These are phyloP conservation scores for Wickerhamomyces bisporus DNA, from an alignment of 805 yeast species.

Conservation along the genomic window DNA sequence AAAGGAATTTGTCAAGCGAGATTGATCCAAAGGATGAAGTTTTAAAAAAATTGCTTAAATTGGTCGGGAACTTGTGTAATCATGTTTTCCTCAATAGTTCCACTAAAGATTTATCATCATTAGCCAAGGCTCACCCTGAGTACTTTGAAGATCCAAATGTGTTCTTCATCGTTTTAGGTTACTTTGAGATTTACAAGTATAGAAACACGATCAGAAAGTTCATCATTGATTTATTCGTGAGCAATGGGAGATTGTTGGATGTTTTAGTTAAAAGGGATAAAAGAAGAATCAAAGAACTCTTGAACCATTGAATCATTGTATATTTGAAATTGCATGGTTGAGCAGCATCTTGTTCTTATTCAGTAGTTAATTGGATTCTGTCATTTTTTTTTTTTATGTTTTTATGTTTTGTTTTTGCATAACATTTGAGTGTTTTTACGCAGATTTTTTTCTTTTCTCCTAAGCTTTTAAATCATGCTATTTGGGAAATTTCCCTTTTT, in stretches of 20 bases:
- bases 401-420: too few species aligned
- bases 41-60: constrained; percentile 25
- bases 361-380: too few species aligned
- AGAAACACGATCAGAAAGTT: constrained; percentile 59
- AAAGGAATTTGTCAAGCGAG: constrained; percentile 5
- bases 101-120: constrained; percentile 47
- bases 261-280: constrained; percentile 42
- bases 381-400: too few species aligned
- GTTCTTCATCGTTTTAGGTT: constrained; percentile 45
- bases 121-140: constrained; percentile 46
- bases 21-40: constrained; percentile 23
- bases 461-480: too few species aligned
- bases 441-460: too few species aligned
- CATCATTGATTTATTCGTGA: constrained; percentile 57
- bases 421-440: too few species aligned
- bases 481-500: too few species aligned
- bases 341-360: too few species aligned
- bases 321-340: too few species aligned
- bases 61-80: constrained; percentile 53
- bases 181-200: constrained; percentile 53
- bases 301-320: constrained; percentile 7
- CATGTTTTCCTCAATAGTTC: constrained; percentile 49
- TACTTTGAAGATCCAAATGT: constrained; percentile 52
- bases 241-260: constrained; percentile 46
- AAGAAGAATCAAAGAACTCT: constrained; percentile 21